Percentiles rank a stretch among this genome's conserved stretches.
These are phyloP conservation scores for Euphorbia corollata DNA, from an alignment of 441 rosid species.

Conservation along the genomic window DNA sequence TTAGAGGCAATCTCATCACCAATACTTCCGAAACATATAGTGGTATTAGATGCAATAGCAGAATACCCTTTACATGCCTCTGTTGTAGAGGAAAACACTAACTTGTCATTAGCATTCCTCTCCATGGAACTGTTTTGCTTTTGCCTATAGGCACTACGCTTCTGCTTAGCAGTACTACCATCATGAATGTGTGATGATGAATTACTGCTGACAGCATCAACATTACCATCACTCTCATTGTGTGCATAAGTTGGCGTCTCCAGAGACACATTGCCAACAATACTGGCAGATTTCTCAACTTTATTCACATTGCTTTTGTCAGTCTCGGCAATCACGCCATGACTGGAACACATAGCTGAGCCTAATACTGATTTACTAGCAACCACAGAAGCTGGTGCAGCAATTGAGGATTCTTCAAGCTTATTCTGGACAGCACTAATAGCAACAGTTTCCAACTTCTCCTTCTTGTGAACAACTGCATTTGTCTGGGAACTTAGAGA, in stretches of 20 bases:
- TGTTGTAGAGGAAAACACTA: constrained; percentile 21
- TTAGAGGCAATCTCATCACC: constrained; percentile 28
- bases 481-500: constrained; percentile 20
- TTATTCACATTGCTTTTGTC: constrained; percentile 21
- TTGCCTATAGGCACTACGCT: constrained; percentile 42
- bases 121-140: constrained; percentile 41
- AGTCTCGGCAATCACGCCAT: constrained; percentile 23
- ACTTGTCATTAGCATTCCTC: constrained; percentile 38
- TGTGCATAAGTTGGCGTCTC: constrained; percentile 28
- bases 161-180: constrained; percentile 43
- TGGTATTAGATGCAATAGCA: constrained; percentile 28
- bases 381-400: constrained; percentile 25
- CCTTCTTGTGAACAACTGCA: constrained; percentile 23
- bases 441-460: constrained; percentile 35
- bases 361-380: constrained; percentile 26
- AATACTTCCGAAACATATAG: constrained; percentile 27
- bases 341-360: constrained; percentile 21
- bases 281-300: constrained; percentile 31
- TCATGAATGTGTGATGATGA: constrained; percentile 28
- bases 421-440: constrained; percentile 25
- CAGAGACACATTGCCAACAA: constrained; percentile 23
- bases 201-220: constrained; percentile 28
- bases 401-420: constrained; percentile 28
- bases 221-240: constrained; percentile 31
- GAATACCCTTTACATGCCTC: constrained; percentile 29